Percentiles rank a stretch among this genome's conserved stretches.
Evolutionary conservation across 139 green algal genomes (phyloP).

Genomic region (Medakamo hakoo): DNA sequence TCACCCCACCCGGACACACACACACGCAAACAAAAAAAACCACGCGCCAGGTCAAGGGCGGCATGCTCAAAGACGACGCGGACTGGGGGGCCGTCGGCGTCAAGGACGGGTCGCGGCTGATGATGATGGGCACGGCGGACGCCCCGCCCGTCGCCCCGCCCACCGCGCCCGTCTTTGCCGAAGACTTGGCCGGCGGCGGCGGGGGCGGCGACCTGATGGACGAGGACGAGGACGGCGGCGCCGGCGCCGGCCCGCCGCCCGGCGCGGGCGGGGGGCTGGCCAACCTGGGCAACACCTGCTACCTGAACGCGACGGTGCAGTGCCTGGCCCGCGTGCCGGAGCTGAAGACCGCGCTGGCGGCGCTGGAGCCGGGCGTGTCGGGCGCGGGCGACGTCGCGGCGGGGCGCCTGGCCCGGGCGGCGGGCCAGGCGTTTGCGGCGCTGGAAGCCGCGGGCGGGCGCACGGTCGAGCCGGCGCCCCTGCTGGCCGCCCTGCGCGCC

Average conservation of each 20-base stretch:
- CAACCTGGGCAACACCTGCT: conserved; percentile 98
- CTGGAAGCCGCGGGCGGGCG: conserved; percentile 26
- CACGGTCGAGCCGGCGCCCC: conserved; percentile 64
- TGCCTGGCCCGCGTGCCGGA: conserved; percentile 69
- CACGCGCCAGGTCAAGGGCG: conserved; percentile 80
- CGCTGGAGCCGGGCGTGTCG: background rate
- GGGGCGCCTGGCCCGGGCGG: conserved; percentile 17
- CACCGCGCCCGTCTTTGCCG: conserved; percentile 57
- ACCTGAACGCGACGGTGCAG: conserved; percentile 92
- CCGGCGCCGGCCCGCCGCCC: conserved; percentile 24
- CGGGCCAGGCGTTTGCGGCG: conserved; percentile 51
- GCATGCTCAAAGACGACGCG: conserved; percentile 78
- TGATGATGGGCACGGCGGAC: conserved; percentile 93
- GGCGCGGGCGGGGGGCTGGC: conserved; percentile 69
- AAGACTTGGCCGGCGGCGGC: conserved; percentile 75
- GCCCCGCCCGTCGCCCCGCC: conserved; percentile 46
- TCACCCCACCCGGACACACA: no score
- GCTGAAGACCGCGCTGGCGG: conserved; percentile 28
- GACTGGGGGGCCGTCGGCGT: conserved; percentile 64
- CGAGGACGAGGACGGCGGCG: conserved; percentile 49
- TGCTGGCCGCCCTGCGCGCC: conserved; percentile 64
- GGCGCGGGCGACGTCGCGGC: background rate
- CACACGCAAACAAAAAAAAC: no score
- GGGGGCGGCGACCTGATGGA: conserved; percentile 18
- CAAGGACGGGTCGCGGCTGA: conserved; percentile 74